phyloP scores from a whole-genome alignment of 768 basidiomycete species.

The Omphalotus guepiniiformis region DNA sequence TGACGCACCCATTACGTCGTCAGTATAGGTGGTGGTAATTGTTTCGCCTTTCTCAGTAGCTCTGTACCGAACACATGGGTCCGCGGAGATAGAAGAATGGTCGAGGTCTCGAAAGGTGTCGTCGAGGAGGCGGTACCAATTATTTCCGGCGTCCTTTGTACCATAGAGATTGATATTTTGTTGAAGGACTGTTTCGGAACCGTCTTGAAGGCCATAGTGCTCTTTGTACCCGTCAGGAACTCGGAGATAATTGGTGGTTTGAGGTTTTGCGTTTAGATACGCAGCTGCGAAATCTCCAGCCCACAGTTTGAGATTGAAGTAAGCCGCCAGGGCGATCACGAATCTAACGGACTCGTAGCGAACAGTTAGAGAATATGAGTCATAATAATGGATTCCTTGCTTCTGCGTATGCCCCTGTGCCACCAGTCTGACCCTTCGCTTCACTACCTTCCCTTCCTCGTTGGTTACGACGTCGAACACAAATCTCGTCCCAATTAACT shows the following conservation, averaged over 20 bases:
- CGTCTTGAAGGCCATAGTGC: conserved; percentile 9
- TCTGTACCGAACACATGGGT: conserved; percentile 18
- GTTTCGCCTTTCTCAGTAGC: not conserved
- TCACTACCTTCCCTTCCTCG: conserved; percentile 1
- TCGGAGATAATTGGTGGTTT: conserved; percentile 30
- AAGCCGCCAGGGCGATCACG: conserved; percentile 28
- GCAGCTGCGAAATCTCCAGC: conserved; percentile 36
- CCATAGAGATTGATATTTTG: too few species aligned
- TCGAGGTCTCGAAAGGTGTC: conserved; percentile 12
- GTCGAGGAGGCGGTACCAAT: conserved; percentile 25
- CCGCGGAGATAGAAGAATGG: conserved; percentile 10
- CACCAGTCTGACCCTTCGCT: not conserved
- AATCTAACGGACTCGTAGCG: conserved; percentile 3
- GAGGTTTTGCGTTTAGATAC: conserved; percentile 26
- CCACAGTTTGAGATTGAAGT: conserved; percentile 29
- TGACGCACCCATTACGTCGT: conserved; percentile 21
- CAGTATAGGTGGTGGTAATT: conserved; percentile 17
- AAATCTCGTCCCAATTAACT: conserved; percentile 1
- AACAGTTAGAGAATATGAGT: not conserved
- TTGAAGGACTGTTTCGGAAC: conserved; percentile 1
- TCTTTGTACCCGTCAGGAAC: conserved; percentile 21
- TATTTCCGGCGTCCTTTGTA: conserved; percentile 20
- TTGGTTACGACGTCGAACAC: conserved; percentile 7
- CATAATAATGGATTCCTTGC: conserved; percentile 23
- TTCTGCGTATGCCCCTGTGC: conserved; percentile 21